Evolutionary conservation across 306 rosid species (phyloP).

Genomic region (Inga oerstediana): DNA sequence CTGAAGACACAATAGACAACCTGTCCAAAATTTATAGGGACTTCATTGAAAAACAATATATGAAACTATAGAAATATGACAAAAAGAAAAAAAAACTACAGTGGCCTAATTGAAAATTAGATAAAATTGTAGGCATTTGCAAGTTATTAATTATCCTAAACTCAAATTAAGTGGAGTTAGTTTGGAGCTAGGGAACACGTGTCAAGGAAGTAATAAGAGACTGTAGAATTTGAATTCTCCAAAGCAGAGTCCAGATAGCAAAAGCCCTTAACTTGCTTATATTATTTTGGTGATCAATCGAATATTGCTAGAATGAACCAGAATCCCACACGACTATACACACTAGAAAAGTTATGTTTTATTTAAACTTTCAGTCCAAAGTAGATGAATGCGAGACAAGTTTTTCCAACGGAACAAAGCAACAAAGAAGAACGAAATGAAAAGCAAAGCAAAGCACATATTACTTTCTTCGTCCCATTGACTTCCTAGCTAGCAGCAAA

Average conservation of each 20-base stretch:
- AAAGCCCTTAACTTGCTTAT: neutral
- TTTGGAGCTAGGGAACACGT: neutral
- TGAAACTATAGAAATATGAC: too few species aligned
- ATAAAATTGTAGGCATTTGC: too few species aligned
- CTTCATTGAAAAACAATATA: too few species aligned
- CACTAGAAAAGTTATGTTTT: neutral
- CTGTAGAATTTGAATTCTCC: neutral
- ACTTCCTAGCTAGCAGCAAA: neutral
- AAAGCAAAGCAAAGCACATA: slow-evolving; percentile 17
- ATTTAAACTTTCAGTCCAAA: neutral
- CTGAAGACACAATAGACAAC: too few species aligned
- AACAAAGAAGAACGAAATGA: neutral
- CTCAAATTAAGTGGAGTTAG: neutral
- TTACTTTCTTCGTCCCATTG: neutral
- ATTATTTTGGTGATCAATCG: neutral
- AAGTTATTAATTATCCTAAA: too few species aligned
- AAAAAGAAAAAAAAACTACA: too few species aligned
- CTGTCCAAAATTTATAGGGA: too few species aligned
- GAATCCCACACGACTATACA: neutral
- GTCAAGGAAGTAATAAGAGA: neutral
- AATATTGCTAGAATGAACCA: neutral
- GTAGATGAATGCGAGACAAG: neutral
- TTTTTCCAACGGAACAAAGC: neutral
- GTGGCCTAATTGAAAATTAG: too few species aligned
- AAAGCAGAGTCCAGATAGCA: neutral